Evolutionary conservation across 2,329 filamentous ascomycete species (phyloP).

Genomic region (Phoma herbarum): DNA sequence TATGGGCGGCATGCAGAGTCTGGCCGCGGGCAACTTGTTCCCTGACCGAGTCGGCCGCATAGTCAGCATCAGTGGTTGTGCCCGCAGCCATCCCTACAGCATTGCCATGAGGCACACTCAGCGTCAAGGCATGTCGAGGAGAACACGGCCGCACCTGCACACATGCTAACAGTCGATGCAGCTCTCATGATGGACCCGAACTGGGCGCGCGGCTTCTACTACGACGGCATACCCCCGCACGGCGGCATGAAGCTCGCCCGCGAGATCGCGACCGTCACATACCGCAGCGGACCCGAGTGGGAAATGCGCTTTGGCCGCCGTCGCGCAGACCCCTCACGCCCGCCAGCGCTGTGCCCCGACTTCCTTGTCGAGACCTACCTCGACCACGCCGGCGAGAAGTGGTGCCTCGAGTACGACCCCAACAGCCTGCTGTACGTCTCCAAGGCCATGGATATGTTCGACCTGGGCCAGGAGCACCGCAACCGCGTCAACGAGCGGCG

Average conservation of each 20-base stretch:
- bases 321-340: constrained; percentile 83
- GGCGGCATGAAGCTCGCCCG: constrained; percentile 97
- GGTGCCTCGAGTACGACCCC: constrained; percentile 93
- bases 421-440: constrained; percentile 96
- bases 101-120: constrained; percentile 99
- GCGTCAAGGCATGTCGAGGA: constrained; percentile 67
- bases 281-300: constrained; percentile 96
- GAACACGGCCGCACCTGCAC: too few relatives aligned
- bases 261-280: constrained; percentile 97
- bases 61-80: constrained; percentile 91
- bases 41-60: constrained; percentile 82
- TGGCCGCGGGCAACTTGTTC: constrained; percentile 86
- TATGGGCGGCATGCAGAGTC: constrained; percentile 98
- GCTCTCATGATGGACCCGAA: constrained; percentile 99
- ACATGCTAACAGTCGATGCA: constrained; percentile 28
- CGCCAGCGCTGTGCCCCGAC: constrained; percentile 93
- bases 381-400: constrained; percentile 98
- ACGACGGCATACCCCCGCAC: constrained; percentile 83
- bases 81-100: constrained; percentile 93
- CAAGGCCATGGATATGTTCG: constrained; percentile 99
- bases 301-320: constrained; percentile 91
- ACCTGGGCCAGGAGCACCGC: constrained; percentile 79
- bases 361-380: constrained; percentile 98
- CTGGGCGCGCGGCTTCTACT: constrained; percentile 94
- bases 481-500: constrained; percentile 69